Evolutionary conservation across 805 yeast species (phyloP), one percentile per base, ranked within the genome.

Genomic region (Saccharomycopsis olivae): DNA sequence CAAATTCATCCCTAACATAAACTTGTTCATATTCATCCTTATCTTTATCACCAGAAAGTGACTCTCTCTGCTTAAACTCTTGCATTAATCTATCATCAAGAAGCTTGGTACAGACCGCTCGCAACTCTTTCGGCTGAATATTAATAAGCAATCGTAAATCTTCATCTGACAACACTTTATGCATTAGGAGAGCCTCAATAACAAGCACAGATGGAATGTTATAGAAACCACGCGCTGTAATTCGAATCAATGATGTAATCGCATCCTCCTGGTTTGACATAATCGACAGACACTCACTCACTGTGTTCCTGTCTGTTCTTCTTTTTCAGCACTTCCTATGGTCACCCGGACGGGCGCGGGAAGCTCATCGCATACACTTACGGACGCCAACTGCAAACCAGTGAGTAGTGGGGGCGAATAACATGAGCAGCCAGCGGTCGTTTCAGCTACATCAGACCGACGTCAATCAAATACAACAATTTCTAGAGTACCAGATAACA

Each of bases 131-230:
- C 40, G 87, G 71, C 50, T 85, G 86, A 50, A 92, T 76, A 16
- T 92, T 88, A 33, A 89, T 65, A 38, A 92, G 65, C 53, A 74
- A 78, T 23, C 82, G 73, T 54, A 92, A 65, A 59, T 92, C 98
- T 47, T 89, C 96, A 59, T 92, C 98, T 15, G 88, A 80, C 23
- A 89, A 68, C 6, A 89, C 96, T 13, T 88, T 79, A 59, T 89
- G 98, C 52, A 81, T 72, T 29, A 89, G 59, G 4, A 89, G 64
- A 1, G 96, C 95, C 59, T 89, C 98, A 47, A 92, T 58, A 6
- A 89, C 78, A 33, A 89, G 68, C 30, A 88, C 78, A 49, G 82
- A 82, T n/a, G 84, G 79, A 24, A 78, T 75, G 27, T 85, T 78
- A 55, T 88, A 92, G 61, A 89, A 92, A 14, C 94, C 88, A 47